Percentiles rank a stretch among this genome's conserved stretches.
These are phyloP conservation scores for Tardiomyces blankii DNA, from an alignment of 1,139 yeast species.

Conservation along the genomic window DNA sequence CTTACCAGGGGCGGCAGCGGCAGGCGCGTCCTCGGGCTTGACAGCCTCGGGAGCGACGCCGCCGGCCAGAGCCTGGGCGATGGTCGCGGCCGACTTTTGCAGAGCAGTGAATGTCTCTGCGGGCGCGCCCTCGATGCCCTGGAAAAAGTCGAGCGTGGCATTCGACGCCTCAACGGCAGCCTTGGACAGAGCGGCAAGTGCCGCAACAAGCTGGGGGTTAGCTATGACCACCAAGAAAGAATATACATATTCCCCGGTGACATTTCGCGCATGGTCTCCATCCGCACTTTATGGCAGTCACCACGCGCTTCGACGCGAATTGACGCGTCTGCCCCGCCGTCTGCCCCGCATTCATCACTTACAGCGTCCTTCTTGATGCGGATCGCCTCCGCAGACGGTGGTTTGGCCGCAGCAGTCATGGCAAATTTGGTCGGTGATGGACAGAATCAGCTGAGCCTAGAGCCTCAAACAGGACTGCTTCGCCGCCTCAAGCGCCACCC, in stretches of 20 bases:
- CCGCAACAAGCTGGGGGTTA: neutral
- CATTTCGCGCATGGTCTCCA: neutral
- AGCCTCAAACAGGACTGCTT: no score
- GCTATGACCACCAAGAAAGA: neutral
- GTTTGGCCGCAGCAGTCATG: constrained; percentile 1
- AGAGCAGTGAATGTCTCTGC: constrained; percentile 8
- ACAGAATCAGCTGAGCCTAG: no score
- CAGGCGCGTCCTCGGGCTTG: constrained; percentile 14
- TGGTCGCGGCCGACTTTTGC: constrained; percentile 5
- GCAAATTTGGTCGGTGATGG: neutral
- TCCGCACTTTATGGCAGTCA: neutral
- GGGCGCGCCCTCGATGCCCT: constrained; percentile 19
- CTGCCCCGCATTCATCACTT: constrained; percentile 5
- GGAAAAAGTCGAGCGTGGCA: constrained; percentile 62
- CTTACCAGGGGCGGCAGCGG: constrained; percentile 21
- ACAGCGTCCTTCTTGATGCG: constrained; percentile 16
- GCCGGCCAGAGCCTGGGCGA: constrained; percentile 6
- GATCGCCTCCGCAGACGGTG: constrained; percentile 5
- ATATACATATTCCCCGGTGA: no score
- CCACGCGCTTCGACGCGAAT: neutral
- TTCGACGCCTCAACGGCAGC: constrained; percentile 74
- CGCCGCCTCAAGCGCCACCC: neutral
- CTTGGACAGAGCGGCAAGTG: constrained; percentile 22
- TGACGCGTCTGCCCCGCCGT: neutral
- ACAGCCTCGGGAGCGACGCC: constrained; percentile 18